Percentiles rank a stretch among this genome's conserved stretches.
These are phyloP conservation scores for Candida pseudofarinosa DNA, from an alignment of 805 yeast genomes.

Conservation along the genomic window DNA sequence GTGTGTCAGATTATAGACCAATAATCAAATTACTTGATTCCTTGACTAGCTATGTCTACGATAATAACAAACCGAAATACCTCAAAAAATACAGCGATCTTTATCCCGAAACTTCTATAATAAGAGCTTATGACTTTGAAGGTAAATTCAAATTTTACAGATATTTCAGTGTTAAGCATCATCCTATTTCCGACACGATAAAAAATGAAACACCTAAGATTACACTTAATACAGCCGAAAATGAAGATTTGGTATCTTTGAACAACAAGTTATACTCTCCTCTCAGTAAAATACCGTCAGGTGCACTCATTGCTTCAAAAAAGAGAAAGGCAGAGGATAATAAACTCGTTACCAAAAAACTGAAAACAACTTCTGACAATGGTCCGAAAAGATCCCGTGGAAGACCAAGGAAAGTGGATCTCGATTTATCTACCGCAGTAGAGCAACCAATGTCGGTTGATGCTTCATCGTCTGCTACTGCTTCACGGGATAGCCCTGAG, in stretches of 20 bases:
- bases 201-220: constrained; percentile 4
- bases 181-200: neutral
- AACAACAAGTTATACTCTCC: constrained; percentile 13
- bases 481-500: neutral
- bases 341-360: constrained; percentile 1
- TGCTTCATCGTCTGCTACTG: neutral
- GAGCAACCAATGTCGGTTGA: no score
- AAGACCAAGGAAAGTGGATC: constrained; percentile 2
- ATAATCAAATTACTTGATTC: constrained; percentile 49
- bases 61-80: constrained; percentile 22
- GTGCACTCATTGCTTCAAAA: constrained; percentile 12
- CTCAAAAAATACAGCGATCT: constrained; percentile 23
- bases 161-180: constrained; percentile 27
- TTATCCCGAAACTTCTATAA: constrained; percentile 31
- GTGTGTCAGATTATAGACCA: constrained; percentile 50
- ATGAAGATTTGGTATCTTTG: constrained; percentile 3
- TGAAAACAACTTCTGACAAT: neutral
- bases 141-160: constrained; percentile 74
- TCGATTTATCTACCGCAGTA: neutral
- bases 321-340: constrained; percentile 12
- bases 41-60: constrained; percentile 37
- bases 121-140: constrained; percentile 64
- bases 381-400: constrained; percentile 1
- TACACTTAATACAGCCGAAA: neutral
- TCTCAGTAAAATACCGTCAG: constrained; percentile 23